Conservation (phyloP, 257 asterid genomes). For the Nicotiana benthamiana region DNA sequence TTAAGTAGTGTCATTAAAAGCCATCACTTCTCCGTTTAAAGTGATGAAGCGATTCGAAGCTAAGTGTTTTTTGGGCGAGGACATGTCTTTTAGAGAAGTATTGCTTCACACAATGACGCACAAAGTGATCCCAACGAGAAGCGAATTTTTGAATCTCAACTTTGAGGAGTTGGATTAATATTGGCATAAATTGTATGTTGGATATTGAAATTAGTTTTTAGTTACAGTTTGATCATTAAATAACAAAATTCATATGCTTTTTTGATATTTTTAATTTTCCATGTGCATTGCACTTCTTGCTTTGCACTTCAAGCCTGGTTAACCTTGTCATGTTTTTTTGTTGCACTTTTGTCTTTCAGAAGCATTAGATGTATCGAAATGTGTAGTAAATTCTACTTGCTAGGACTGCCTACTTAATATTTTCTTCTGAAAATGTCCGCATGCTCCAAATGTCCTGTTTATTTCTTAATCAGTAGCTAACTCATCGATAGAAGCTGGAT, state of each 20-base stretch:
- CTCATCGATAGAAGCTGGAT: not conserved
- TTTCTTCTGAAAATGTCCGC: not conserved
- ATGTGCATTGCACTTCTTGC: not conserved
- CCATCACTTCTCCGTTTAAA: not conserved
- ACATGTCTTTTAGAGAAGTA: not conserved
- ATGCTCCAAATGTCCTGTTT: not conserved
- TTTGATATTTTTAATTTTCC: not conserved
- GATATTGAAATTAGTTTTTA: not conserved
- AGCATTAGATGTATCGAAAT: not conserved
- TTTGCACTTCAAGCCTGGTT: not conserved
- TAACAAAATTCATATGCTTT: not conserved
- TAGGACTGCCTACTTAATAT: not conserved
- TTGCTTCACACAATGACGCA: not conserved
- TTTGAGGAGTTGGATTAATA: not conserved
- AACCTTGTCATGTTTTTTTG: not conserved
- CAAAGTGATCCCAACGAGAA: not conserved
- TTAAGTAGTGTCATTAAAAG: not conserved
- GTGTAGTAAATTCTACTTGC: not conserved
- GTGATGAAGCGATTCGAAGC: not conserved
- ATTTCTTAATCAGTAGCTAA: not conserved
- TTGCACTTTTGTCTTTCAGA: not conserved
- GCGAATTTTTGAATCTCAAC: not conserved
- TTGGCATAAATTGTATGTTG: not conserved
- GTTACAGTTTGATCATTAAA: not conserved
- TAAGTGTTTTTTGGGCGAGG: not conserved